These are phyloP conservation scores for Zymoseptoria ardabiliae DNA, from an alignment of 2,329 filamentous ascomycete genomes.

Conservation along the genomic window DNA sequence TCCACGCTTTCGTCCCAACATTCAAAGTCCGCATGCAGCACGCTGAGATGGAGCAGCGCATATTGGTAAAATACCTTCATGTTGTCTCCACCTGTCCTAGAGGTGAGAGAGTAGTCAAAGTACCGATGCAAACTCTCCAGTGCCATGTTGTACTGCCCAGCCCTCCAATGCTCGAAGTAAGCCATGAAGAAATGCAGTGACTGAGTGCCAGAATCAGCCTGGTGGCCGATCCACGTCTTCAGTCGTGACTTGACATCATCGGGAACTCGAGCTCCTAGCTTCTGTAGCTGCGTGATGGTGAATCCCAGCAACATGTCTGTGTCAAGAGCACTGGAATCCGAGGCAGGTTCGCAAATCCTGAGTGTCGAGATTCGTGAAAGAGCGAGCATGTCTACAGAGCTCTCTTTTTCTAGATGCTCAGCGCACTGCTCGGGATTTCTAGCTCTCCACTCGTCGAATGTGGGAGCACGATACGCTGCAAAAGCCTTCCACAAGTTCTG, in stretches of 20 bases:
- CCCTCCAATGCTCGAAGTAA: constrained; percentile 86
- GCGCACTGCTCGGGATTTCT: constrained; percentile 39
- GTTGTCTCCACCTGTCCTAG: constrained; percentile 13
- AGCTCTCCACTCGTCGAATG: constrained; percentile 53
- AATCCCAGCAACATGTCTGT: constrained; percentile 61
- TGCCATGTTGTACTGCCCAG: constrained; percentile 80
- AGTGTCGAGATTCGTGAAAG: background rate
- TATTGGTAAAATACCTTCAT: constrained; percentile 73
- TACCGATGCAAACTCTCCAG: constrained; percentile 91
- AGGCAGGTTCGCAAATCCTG: background rate
- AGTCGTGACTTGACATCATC: constrained; percentile 65
- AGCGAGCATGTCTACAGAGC: background rate
- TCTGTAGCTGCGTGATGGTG: constrained; percentile 81
- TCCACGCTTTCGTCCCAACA: constrained; percentile 84
- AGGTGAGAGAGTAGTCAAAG: constrained; percentile 72
- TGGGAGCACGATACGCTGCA: constrained; percentile 71
- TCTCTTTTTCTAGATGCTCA: constrained; percentile 2
- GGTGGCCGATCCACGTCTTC: constrained; percentile 32
- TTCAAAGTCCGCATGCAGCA: constrained; percentile 91
- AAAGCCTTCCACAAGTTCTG: constrained; percentile 76
- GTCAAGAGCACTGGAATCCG: constrained; percentile 20
- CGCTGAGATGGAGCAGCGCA: constrained; percentile 83
- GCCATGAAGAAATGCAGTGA: constrained; percentile 29
- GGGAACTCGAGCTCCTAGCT: constrained; percentile 70
- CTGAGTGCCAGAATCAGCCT: constrained; percentile 21